Percentiles rank a stretch among this genome's conserved stretches.
Conservation (phyloP, 2,329 filamentous ascomycete species). For the Nectriaceae sp. region DNA sequence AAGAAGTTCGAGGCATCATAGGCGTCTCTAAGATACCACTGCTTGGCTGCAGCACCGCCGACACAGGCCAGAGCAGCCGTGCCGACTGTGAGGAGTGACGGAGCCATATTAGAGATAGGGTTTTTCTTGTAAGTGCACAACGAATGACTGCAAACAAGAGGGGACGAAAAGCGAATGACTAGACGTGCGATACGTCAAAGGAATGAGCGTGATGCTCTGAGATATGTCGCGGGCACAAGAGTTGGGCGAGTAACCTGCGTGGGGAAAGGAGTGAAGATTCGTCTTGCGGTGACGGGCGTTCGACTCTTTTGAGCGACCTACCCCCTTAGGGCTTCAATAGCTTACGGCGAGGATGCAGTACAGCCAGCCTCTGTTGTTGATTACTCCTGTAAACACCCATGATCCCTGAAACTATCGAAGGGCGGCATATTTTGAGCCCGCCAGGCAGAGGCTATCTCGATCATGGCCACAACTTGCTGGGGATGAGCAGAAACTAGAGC, state of each 20-base stretch:
- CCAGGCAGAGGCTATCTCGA: conserved; percentile 5
- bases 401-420: not conserved
- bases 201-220: conserved; percentile 34
- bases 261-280: conserved; percentile 13
- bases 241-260: conserved; percentile 16
- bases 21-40: conserved; percentile 42
- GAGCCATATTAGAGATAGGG: conserved; percentile 38
- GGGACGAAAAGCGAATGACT: conserved; percentile 37
- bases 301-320: conserved; percentile 8
- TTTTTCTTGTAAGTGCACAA: conserved; percentile 25
- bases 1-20: conserved; percentile 49
- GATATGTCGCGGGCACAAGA: conserved; percentile 25
- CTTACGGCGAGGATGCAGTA: conserved; percentile 1
- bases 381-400: conserved; percentile 1
- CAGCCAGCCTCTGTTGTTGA: not conserved
- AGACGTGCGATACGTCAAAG: conserved; percentile 48
- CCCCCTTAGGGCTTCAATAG: conserved; percentile 1
- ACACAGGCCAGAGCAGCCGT: conserved; percentile 40
- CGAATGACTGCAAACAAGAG: conserved; percentile 24
- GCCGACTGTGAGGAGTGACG: conserved; percentile 42
- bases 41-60: conserved; percentile 32
- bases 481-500: conserved; percentile 5
- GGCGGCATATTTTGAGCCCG: conserved; percentile 1
- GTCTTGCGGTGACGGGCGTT: conserved; percentile 5
- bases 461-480: conserved; percentile 1